These are phyloP conservation scores for Chondrus crispus DNA, from an alignment of 23 red algal genomes.

Conservation along the genomic window DNA sequence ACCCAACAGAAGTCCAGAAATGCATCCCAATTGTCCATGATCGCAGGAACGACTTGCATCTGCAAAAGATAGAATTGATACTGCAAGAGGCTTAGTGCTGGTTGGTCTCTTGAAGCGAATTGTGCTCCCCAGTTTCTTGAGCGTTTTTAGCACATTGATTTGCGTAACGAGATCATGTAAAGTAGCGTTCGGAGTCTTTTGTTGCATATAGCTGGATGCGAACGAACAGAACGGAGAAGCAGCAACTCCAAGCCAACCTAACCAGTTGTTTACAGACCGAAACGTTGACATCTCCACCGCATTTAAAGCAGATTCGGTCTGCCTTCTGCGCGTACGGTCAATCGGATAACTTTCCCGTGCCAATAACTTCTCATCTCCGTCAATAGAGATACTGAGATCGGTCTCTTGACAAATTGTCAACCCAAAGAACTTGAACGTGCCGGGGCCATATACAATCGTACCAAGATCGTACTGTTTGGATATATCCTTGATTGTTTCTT, in stretches of 20 bases:
- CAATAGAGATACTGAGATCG: not conserved
- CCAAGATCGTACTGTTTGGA: not conserved
- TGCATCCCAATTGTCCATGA: constrained; percentile 6
- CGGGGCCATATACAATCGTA: constrained; percentile 13
- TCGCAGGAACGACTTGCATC: not conserved
- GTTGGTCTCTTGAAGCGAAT: not conserved
- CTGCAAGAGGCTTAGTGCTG: not conserved
- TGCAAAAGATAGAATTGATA: not conserved
- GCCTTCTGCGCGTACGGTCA: not conserved
- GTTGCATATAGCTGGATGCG: not conserved
- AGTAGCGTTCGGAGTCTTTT: not conserved
- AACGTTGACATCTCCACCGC: not conserved
- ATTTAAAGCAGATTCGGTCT: not conserved
- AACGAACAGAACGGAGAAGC: constrained; percentile 20
- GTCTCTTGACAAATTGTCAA: not conserved
- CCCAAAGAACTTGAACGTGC: not conserved
- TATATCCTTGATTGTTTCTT: not conserved
- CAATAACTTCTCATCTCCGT: constrained; percentile 27
- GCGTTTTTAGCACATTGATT: not conserved
- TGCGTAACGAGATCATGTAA: not conserved
- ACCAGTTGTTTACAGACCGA: not conserved
- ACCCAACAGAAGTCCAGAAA: not conserved
- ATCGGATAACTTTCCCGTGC: not conserved
- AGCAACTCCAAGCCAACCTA: constrained; percentile 12
- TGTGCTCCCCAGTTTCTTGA: constrained; percentile 32